phyloP scores from a whole-genome alignment of 2,329 filamentous ascomycete genomes.

The Fusarium sp. region DNA sequence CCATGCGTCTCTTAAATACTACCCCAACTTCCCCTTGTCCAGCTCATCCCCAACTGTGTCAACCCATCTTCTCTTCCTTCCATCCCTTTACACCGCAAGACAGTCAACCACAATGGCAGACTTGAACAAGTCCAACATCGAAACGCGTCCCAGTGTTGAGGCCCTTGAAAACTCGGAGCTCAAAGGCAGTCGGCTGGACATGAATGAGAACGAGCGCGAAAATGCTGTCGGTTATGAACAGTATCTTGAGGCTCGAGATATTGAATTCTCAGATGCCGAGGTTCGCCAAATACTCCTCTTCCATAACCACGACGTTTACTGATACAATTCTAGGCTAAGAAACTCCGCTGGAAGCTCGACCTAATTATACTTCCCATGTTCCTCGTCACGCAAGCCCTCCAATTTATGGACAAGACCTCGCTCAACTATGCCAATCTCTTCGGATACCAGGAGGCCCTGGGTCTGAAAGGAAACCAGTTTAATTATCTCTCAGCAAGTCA shows the following conservation, averaged over 20 bases:
- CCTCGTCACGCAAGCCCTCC: slow-evolving; percentile 1
- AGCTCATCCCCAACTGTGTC: no score
- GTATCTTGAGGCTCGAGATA: slow-evolving; percentile 10
- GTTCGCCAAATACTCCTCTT: background rate
- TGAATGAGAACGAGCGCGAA: background rate
- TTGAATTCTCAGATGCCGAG: slow-evolving; percentile 8
- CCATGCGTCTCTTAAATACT: background rate
- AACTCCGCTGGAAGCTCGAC: slow-evolving; percentile 11
- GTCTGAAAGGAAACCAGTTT: slow-evolving; percentile 9
- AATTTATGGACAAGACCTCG: slow-evolving; percentile 16
- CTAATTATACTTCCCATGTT: slow-evolving; percentile 12
- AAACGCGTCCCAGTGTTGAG: background rate
- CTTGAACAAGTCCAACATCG: background rate
- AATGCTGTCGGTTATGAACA: slow-evolving; percentile 7
- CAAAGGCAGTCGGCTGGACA: background rate
- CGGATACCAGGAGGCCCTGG: slow-evolving; percentile 2
- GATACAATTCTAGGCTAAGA: background rate
- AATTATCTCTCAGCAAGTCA: slow-evolving; percentile 12
- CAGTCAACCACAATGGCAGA: background rate
- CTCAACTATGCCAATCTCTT: slow-evolving; percentile 17
- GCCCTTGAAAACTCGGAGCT: slow-evolving; percentile 4
- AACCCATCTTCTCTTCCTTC: background rate
- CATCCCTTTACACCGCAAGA: background rate
- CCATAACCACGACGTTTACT: background rate
- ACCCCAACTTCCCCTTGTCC: background rate